Evolutionary conservation across 352 stramenopile genomes (phyloP), one percentile per base, ranked within the genome.

Genomic region (Globisporangium camurandrum): DNA sequence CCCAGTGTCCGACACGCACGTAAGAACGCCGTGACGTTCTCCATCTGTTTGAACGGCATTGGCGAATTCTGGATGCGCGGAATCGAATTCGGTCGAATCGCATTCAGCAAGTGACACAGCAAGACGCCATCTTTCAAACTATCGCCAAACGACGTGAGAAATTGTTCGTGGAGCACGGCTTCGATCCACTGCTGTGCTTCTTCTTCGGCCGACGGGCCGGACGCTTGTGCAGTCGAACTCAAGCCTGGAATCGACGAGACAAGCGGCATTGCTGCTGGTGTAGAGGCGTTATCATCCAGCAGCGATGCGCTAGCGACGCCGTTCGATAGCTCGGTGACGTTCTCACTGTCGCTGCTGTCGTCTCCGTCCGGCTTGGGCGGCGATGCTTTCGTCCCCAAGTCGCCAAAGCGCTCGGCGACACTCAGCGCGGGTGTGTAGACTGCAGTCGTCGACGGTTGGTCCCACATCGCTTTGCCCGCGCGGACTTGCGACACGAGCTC

Each of bases 1-100:
- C 86, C 84, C 37, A 95, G 58, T 0, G 55, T 56, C n/a, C 86
- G 73, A 46, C 81, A 94, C 2, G 76, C 83, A 19, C 73, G 78
- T 22, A 97, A 56, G 48, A 96, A 97, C 46, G 58, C 66, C 8
- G 67, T 83, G 42, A 96, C 71, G 57, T 97, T 97, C 55, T 97
- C 86, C 84, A 96, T 95, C 54, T 93, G 84, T 68, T 91, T 93
- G 63, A 96, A 95, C 5, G 78, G 76, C 66, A 86, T 88, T 5
- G 62, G 43, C 2, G 82, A 86, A 17, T 58, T 69, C 64, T 90
- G 71, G 27, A 93, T 84, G 34, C 63, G 62, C 23, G 63, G 42
- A 9, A 88, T 76, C 2, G 71, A 42, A 8, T 69, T 67, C 11
- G 82, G 75, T 37, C 80, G 66, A 49, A 93, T 85, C 46, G 63